Evolutionary conservation across 345 rosid species (phyloP).

Genomic region (Populus deltoides): DNA sequence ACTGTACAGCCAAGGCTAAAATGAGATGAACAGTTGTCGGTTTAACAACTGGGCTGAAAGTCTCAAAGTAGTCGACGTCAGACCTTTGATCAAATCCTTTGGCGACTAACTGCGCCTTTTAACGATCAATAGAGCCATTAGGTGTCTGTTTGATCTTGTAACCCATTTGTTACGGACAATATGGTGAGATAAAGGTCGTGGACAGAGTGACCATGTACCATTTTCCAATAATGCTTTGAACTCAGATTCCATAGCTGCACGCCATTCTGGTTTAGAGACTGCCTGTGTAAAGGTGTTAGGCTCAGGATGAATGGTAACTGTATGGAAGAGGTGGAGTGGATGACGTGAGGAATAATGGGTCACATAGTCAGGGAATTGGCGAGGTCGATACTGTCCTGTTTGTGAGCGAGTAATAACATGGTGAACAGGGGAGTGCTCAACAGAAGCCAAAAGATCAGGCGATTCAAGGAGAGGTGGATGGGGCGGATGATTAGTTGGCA

Average conservation of each 20-base stretch:
- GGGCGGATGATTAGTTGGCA: rapidly evolving
- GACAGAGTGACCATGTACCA: too few species aligned
- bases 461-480: neutral
- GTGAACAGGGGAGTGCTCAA: neutral
- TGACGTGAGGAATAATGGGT: neutral
- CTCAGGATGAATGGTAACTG: neutral
- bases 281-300: neutral
- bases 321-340: neutral
- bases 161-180: too few species aligned
- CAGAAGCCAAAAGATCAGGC: too few species aligned
- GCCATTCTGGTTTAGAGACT: neutral
- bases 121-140: too few species aligned
- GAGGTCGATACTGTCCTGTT: neutral
- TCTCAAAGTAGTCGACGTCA: neutral
- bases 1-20: neutral
- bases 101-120: neutral
- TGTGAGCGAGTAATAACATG: neutral
- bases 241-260: too few species aligned
- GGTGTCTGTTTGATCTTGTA: too few species aligned
- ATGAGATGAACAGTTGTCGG: neutral
- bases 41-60: neutral
- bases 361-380: neutral
- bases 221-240: too few species aligned
- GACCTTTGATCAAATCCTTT: neutral
- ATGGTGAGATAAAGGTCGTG: too few species aligned